These are phyloP conservation scores for Glycine soja DNA, from an alignment of 306 rosid genomes.

Conservation along the genomic window DNA sequence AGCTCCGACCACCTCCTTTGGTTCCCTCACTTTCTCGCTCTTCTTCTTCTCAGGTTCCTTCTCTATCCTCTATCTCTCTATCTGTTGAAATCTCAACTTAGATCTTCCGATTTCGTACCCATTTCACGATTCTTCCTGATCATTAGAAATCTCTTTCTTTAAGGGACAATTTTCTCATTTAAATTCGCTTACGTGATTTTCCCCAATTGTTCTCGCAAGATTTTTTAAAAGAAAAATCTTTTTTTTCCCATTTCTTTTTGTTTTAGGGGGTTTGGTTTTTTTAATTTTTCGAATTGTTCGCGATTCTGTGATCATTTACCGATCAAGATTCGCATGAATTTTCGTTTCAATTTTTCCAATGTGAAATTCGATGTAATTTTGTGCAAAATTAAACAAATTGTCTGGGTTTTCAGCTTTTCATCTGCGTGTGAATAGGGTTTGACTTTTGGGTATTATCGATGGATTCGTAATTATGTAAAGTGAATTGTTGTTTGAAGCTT, in stretches of 20 bases:
- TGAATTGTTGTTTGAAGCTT: conserved; percentile 16
- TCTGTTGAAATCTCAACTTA: conserved; percentile 31
- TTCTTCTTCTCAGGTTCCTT: conserved; percentile 18
- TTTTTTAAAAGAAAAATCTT: background rate
- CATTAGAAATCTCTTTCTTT: background rate
- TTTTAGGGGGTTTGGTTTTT: background rate
- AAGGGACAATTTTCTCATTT: background rate
- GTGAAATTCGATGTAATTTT: background rate
- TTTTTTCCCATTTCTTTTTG: background rate
- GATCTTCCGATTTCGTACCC: conserved; percentile 44
- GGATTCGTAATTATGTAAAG: background rate
- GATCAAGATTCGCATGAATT: background rate
- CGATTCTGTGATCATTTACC: background rate
- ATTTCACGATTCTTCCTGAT: background rate
- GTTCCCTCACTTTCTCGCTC: conserved; percentile 4
- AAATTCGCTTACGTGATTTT: background rate
- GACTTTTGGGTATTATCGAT: background rate
- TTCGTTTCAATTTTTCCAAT: background rate
- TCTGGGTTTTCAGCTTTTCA: background rate
- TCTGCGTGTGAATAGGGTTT: background rate
- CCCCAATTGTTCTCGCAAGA: background rate
- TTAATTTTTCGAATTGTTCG: background rate
- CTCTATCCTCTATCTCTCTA: conserved; percentile 10
- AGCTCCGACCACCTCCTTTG: conserved; percentile 24
- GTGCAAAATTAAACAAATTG: background rate